Base-by-base conservation (phyloP, 192 early-diverging fungal species). In the Mortierella claussenii region DNA sequence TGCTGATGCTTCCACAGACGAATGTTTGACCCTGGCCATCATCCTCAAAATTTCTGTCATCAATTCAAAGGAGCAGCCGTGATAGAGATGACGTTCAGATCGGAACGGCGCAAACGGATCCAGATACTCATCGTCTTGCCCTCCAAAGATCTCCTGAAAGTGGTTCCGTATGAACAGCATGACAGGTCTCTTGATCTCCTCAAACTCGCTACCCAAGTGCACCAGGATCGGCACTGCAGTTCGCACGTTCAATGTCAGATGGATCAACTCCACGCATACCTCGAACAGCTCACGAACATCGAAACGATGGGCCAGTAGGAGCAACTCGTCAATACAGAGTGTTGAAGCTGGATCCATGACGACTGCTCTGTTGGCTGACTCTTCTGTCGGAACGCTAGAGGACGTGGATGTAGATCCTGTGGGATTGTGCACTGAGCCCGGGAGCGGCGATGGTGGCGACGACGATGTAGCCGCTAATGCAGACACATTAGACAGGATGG, bases 131-230 rank as follows among this genome's bases (percentile, higher is more conserved):
- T 21, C 23, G 18, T 34, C 28, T 54, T 37, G 23, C 20, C 44
- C 43, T 62, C 31, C 13, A 30, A 59, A 47, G 13, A 59, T 32
- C 43, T 59, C 28, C 6, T 44, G 43, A 30, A 46, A 30, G 1
- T 59, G 42, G 10, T 46, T 21, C 44, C 46, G 44, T 4, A 59
- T 59, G 11, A 46, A 47, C 2, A 4, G 2, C 57, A 59, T 44
- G 5, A 24, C 43, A 20, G 21, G 23, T 12, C 9, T 5, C 40
- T 58, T 58, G 55, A 55, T 36, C 53, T 55, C 53, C 11, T 33
- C n/a, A 23, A 37, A 33, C 10, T 55, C 33, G 18, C 33, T 15
- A 20, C 53, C 53, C 9, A 55, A 28, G n/a, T 20, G 53, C 13
- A 55, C 53, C 33, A 55, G 34, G 9, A 37, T 37, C 11, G 18